Evolutionary conservation across 2,329 filamentous ascomycete species (phyloP), one percentile per base, ranked within the genome.

Genomic region (Dendryphion nanum): DNA sequence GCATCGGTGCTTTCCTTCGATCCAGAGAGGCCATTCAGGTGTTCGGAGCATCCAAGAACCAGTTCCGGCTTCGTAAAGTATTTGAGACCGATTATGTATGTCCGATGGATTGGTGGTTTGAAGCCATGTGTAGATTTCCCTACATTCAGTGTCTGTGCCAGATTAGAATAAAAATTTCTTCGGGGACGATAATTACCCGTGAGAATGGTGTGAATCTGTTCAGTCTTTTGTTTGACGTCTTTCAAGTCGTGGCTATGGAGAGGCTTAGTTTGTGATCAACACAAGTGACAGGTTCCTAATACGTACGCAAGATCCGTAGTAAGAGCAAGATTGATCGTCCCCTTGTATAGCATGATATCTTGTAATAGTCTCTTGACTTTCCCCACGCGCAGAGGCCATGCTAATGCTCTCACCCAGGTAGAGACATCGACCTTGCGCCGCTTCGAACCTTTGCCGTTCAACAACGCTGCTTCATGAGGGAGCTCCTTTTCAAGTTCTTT

Each of bases 271-370:
- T 8, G 5, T 7, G 6, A 8, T 17, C 6, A 7, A 19, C 30
- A 5, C 16, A 33, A 18, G 19, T 5, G 17, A 12, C 8, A 12
- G 23, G n/a, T 26, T 26, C 8, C 23, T 7, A 10, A n/a, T n/a
- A n/a, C 30, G 6, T 18, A 33, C 30, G 6, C 16, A 33, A 18
- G 19, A 5, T 33, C 37, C 15, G 32, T 30, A 8, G 19, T 17
- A 20, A 43, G 18, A 14, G 32, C 29, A 18, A 43, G 30, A 21
- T n/a, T 43, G 18, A 40, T 40, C 4, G 37, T 36, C n/a, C 18
- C 14, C 28, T 43, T 36, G 32, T 43, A 37, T 21, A 19, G 37
- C 2, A 13, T 14, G 18, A 43, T 24, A 12, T 43, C 41, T 17
- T 35, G 29, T 13, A 43, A 18, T n/a, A 40, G 15, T 16, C 36